Evolutionary conservation across 2,329 filamentous ascomycete species (phyloP), one percentile per base, ranked within the genome.

Genomic region (Pseudophaeomoniella oleicola): DNA sequence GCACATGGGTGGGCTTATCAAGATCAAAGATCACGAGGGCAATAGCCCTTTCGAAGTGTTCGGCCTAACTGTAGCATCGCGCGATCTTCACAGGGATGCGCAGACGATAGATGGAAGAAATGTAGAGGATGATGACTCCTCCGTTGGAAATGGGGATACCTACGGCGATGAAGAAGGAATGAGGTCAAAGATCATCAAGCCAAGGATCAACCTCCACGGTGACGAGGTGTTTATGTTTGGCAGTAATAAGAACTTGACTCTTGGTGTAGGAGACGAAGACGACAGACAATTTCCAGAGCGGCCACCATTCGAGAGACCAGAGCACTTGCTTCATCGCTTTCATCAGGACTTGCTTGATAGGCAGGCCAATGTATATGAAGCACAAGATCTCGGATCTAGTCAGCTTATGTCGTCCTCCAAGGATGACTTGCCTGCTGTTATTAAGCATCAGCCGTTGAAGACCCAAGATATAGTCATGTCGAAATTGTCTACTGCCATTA

Each of bases 41-140:
- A 86, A 92, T 52, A 93, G 86, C 46, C 88, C 90, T 0, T 88
- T 96, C 46, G 90, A 96, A 54, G 63, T 98, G 9, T 96, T 93
- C 50, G 81, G 84, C 43, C 76, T 82, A 29, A 94, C 85, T 0
- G 90, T 94, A 47, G 78, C 80, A 35, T 71, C 81, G 38, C 74
- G 82, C n/a, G 74, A 72, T n/a, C 54, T 85, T 12, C 69, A 70
- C 39, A 54, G 50, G 9, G 41, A 45, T 16, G 31, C 42, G 16
- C 46, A 37, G 12, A 32, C 39, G 9, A 19, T 44, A 17, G 39
- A 37, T 41, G 37, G 37, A 44, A 36, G 36, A 43, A 15, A 39
- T 37, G 50, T 46, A 31, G 47, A 50, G n/a, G 52, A 50, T 9
- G 60, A 69, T 34, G 67, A 44, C 39, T 31, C 47, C 49, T 27